Evolutionary conservation across 495 filamentous ascomycete genomes (phyloP), one percentile per base, ranked within the genome.

Genomic region (Aspergillus kassunensis): DNA sequence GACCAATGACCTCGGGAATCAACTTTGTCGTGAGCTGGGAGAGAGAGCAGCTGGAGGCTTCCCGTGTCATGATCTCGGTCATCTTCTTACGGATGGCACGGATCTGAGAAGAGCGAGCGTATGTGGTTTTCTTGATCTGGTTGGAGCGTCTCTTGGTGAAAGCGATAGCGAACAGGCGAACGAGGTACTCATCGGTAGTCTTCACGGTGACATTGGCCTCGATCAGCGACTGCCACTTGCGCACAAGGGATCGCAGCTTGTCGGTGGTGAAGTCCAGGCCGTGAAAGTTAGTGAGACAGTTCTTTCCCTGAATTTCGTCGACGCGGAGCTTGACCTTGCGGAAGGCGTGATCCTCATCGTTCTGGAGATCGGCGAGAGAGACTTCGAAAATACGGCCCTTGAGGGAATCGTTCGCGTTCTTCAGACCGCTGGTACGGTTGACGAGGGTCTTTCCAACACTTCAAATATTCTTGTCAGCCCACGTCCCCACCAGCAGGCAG

Each of bases 241-340:
- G 91, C 60, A 98, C 93, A 53, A 98, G 84, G 48, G 93, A 98
- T 64, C 93, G 88, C 59, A 98, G 83, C 83, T 97, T 97, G 84
- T 98, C 93, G 62, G 95, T 97, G 62, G 93, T 98, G 84, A 98
- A 97, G 80, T 98, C 93, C 70, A 98, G 83, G 61, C 93, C 93
- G 81, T 98, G 92, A 87, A 98, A 98, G 83, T 97, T 97, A 79
- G 93, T 98, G 63, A 98, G 81, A 77, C 93, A 98, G 85, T 96
- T 98, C 84, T 96, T 97, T 79, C 93, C 93, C 76, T 98, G 93
- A 53, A 98, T 85, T 76, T 98, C 93, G 66, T 98, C 93, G 62
- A 98, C 89, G 54, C 93, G 84, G 65, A 98, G 89, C 85, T 97
- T 97, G 73, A 98, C 80, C 83, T 98, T 98, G 78, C 93, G 90